phyloP scores from a whole-genome alignment of 768 basidiomycete genomes.

The Russula olivacea region DNA sequence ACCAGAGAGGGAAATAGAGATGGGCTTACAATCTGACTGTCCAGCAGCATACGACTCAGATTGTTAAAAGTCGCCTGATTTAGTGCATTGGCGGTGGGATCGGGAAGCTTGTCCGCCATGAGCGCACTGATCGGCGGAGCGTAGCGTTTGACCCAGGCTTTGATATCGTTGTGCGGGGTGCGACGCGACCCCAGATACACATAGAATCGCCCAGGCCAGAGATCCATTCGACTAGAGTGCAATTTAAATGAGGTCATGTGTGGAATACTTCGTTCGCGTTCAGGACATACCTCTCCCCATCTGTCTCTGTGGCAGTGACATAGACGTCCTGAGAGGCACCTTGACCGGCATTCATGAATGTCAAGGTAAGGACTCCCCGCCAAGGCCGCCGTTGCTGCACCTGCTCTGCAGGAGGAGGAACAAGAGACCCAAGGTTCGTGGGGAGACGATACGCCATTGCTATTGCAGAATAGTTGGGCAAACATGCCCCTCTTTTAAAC shows the following conservation, averaged over 20 bases:
- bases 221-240: constrained; percentile 41
- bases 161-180: constrained; percentile 42
- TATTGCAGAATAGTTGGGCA: not conserved
- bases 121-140: constrained; percentile 50
- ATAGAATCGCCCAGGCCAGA: constrained; percentile 49
- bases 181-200: constrained; percentile 39
- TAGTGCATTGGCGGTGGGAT: constrained; percentile 42
- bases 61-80: constrained; percentile 52
- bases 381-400: constrained; percentile 42
- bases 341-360: constrained; percentile 43
- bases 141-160: constrained; percentile 46
- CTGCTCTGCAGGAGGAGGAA: constrained; percentile 51
- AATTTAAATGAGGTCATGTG: constrained; percentile 7
- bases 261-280: constrained; percentile 2
- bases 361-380: constrained; percentile 50
- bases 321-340: constrained; percentile 44
- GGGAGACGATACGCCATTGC: constrained; percentile 58
- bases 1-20: not conserved
- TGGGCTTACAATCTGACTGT: constrained; percentile 46
- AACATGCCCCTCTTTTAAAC: constrained; percentile 18
- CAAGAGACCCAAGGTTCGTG: constrained; percentile 52
- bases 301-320: constrained; percentile 62
- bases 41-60: constrained; percentile 46
- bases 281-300: constrained; percentile 59
- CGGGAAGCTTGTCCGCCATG: constrained; percentile 54